phyloP scores from a whole-genome alignment of 495 filamentous ascomycete species.

The Pseudotulostoma volvatum region DNA sequence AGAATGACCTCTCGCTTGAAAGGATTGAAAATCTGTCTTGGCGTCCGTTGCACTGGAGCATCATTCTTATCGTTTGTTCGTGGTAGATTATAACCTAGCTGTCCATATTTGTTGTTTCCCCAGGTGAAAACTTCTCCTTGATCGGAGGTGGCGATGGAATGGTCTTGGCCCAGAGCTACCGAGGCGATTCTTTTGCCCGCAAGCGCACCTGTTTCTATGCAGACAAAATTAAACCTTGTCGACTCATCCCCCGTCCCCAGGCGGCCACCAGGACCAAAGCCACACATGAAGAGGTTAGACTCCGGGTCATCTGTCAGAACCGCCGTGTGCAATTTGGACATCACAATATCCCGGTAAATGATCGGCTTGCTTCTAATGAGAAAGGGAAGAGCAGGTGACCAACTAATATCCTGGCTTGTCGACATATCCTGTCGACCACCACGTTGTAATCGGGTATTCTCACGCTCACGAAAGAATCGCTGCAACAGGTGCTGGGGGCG shows the following conservation, averaged over 20 bases:
- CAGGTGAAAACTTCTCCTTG: slow-evolving; percentile 79
- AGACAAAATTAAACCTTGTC: slow-evolving; percentile 69
- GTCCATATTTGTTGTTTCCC: slow-evolving; percentile 76
- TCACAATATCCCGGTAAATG: slow-evolving; percentile 54
- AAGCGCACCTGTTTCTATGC: slow-evolving; percentile 57
- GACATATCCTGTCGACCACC: slow-evolving; percentile 7
- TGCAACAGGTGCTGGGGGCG: slow-evolving; percentile 67
- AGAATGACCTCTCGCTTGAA: slow-evolving; percentile 71
- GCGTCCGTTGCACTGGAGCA: slow-evolving; percentile 61
- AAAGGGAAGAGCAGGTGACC: slow-evolving; percentile 39
- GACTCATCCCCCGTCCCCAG: slow-evolving; percentile 81
- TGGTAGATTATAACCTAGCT: slow-evolving; percentile 64
- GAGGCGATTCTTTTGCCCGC: slow-evolving; percentile 51
- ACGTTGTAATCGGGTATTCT: slow-evolving; percentile 16
- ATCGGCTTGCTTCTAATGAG: slow-evolving; percentile 53
- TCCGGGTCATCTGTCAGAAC: slow-evolving; percentile 80
- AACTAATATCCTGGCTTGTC: slow-evolving; percentile 9
- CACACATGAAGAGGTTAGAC: slow-evolving; percentile 84
- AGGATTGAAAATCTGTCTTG: slow-evolving; percentile 79
- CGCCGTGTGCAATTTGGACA: slow-evolving; percentile 88
- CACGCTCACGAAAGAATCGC: slow-evolving; percentile 47
- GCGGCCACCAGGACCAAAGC: slow-evolving; percentile 78
- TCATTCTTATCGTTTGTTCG: slow-evolving; percentile 40
- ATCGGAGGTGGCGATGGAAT: slow-evolving; percentile 68
- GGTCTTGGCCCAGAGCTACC: slow-evolving; percentile 77